Percentiles rank a stretch among this genome's conserved stretches.
Evolutionary conservation across 495 filamentous ascomycete species (phyloP).

Genomic region (Trichoderma asperelloides): DNA sequence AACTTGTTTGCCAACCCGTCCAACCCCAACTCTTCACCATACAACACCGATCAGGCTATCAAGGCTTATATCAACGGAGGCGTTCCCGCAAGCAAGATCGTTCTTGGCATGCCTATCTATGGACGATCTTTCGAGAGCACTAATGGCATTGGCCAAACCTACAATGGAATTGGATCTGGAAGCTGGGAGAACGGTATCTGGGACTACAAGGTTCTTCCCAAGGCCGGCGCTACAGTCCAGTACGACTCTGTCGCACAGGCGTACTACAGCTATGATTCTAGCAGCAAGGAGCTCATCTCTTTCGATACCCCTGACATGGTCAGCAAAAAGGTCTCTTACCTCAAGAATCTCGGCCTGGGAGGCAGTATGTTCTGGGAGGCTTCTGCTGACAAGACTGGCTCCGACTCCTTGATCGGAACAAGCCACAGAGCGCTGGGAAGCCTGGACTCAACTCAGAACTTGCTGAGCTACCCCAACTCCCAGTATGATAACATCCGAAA

Average conservation of each 20-base stretch:
- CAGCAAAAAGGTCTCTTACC: conserved; percentile 54
- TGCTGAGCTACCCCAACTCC: conserved; percentile 32
- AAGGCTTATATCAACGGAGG: conserved; percentile 55
- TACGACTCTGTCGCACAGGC: conserved; percentile 44
- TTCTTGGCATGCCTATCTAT: conserved; percentile 82
- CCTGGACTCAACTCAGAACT: conserved; percentile 28
- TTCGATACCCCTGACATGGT: conserved; percentile 64
- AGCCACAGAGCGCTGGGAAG: conserved; percentile 30
- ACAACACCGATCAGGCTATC: conserved; percentile 57
- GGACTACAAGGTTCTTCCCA: conserved; percentile 66
- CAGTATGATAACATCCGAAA: conserved; percentile 30
- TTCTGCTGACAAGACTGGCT: conserved; percentile 55
- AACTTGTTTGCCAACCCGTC: conserved; percentile 54
- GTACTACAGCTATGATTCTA: conserved; percentile 60
- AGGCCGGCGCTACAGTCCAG: conserved; percentile 35
- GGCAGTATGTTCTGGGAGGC: conserved; percentile 93
- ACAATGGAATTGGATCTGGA: conserved; percentile 52
- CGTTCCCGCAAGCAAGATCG: conserved; percentile 57
- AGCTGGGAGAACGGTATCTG: conserved; percentile 73
- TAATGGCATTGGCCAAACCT: conserved; percentile 58
- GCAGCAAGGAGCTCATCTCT: conserved; percentile 50
- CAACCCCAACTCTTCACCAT: conserved; percentile 52
- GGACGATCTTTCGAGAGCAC: conserved; percentile 70
- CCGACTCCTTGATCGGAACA: conserved; percentile 54
- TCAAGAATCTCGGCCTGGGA: conserved; percentile 53